Evolutionary conservation across 164 flowering plant genomes (phyloP).

Genomic region (Vitis cinerea): DNA sequence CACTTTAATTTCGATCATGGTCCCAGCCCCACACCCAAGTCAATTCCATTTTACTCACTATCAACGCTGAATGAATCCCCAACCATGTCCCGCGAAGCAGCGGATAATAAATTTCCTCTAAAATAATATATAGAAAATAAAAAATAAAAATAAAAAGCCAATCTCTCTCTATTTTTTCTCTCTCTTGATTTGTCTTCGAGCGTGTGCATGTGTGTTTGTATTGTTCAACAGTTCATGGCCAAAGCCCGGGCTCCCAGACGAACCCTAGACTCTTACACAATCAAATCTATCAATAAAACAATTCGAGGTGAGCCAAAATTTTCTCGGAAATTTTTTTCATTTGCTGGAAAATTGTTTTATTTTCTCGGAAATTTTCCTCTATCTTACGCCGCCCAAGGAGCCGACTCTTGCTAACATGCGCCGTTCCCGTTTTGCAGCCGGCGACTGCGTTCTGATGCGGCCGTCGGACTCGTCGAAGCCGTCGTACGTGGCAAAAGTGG

Average conservation of each 20-base stretch:
- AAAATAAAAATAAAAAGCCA: too few relatives aligned
- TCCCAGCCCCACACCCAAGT: too few relatives aligned
- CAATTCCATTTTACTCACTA: too few relatives aligned
- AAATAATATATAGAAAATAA: too few relatives aligned
- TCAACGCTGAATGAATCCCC: too few relatives aligned
- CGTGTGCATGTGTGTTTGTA: too few relatives aligned
- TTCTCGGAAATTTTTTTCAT: not conserved
- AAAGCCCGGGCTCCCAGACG: slow-evolving; percentile 51
- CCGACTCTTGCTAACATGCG: not conserved
- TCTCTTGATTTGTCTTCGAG: too few relatives aligned
- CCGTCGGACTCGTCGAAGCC: slow-evolving; percentile 64
- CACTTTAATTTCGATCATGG: too few relatives aligned
- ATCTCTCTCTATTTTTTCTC: too few relatives aligned
- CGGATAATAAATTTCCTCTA: too few relatives aligned
- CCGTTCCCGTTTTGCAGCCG: slow-evolving; percentile 30
- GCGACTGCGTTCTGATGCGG: slow-evolving; percentile 73
- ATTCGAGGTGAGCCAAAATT: slow-evolving; percentile 37
- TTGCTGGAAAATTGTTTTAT: not conserved
- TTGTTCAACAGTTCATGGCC: slow-evolving; percentile 42
- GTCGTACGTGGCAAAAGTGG: slow-evolving; percentile 71
- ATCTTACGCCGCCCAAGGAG: not conserved
- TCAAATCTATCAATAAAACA: slow-evolving; percentile 59
- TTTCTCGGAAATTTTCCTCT: not conserved
- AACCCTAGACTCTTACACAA: slow-evolving; percentile 58
- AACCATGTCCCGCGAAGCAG: too few relatives aligned